Evolutionary conservation across 176 grass and related monocot species (phyloP).

Genomic region (Ananas comosus): DNA sequence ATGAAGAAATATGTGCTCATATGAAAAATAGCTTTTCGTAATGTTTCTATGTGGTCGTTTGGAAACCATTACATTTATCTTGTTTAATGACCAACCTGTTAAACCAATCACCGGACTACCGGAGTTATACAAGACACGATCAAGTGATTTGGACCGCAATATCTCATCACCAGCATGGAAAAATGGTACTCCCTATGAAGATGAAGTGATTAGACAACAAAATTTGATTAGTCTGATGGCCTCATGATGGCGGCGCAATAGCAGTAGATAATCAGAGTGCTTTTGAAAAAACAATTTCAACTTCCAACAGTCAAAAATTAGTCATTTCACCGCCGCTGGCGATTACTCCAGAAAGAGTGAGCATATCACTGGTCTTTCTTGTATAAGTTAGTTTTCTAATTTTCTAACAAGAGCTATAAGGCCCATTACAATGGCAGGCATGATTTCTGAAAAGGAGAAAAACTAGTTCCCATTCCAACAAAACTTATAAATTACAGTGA

Average conservation of each 20-base stretch:
- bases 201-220: slow-evolving; percentile 4
- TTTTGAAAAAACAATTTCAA: no score
- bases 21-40: background rate
- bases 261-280: no score
- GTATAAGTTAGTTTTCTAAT: no score
- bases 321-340: no score
- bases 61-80: background rate
- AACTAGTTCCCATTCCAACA: background rate
- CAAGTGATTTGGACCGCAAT: slow-evolving; percentile 83
- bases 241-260: background rate
- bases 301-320: no score
- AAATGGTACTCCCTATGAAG: slow-evolving; percentile 81
- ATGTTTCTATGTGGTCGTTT: slow-evolving; percentile 1
- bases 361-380: no score
- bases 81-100: slow-evolving; percentile 42
- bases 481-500: no score
- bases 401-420: no score
- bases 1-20: background rate
- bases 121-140: slow-evolving; percentile 92
- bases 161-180: slow-evolving; percentile 96
- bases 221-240: background rate
- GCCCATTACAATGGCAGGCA: no score
- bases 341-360: no score
- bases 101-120: slow-evolving; percentile 99
- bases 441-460: no score